These are phyloP conservation scores for Blastobotrys chiropterorum DNA, from an alignment of 805 yeast genomes.

Conservation along the genomic window DNA sequence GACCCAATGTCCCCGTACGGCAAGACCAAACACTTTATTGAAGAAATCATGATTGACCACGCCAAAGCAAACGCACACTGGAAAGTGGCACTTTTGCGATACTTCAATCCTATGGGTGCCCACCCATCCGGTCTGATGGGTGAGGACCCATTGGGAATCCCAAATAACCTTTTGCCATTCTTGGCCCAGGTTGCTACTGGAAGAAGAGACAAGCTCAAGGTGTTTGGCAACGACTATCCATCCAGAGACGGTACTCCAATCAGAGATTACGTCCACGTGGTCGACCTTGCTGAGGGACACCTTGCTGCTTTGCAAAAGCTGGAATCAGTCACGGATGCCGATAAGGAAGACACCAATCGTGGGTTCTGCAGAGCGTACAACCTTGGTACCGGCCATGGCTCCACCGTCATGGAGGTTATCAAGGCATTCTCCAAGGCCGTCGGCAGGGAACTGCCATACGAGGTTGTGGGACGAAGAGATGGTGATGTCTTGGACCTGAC, in stretches of 20 bases:
- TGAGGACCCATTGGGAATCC: slow-evolving; percentile 73
- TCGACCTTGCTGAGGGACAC: slow-evolving; percentile 74
- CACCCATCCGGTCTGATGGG: slow-evolving; percentile 77
- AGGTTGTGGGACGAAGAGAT: slow-evolving; percentile 58
- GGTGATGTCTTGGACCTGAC: slow-evolving; percentile 77
- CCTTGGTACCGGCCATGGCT: slow-evolving; percentile 76
- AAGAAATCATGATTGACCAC: slow-evolving; percentile 52
- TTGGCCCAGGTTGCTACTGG: slow-evolving; percentile 76
- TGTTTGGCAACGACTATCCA: slow-evolving; percentile 67
- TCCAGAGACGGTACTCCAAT: slow-evolving; percentile 77
- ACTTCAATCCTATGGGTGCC: slow-evolving; percentile 82
- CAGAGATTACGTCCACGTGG: slow-evolving; percentile 75
- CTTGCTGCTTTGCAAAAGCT: slow-evolving; percentile 62
- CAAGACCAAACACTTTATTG: slow-evolving; percentile 60
- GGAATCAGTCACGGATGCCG: slow-evolving; percentile 22
- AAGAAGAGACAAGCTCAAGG: slow-evolving; percentile 55
- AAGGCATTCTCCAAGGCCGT: slow-evolving; percentile 59
- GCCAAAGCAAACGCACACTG: slow-evolving; percentile 35
- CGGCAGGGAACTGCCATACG: slow-evolving; percentile 58
- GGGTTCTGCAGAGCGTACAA: slow-evolving; percentile 75
- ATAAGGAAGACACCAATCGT: slow-evolving; percentile 18
- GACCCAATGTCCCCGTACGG: slow-evolving; percentile 79
- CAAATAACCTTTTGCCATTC: slow-evolving; percentile 69
- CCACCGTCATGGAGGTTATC: slow-evolving; percentile 68
- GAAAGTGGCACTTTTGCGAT: slow-evolving; percentile 56